A percentile compares a stretch with the other conserved stretches of the same genome.
Conservation (phyloP, 495 filamentous ascomycete genomes). For the Aspergillus cavernicola region DNA sequence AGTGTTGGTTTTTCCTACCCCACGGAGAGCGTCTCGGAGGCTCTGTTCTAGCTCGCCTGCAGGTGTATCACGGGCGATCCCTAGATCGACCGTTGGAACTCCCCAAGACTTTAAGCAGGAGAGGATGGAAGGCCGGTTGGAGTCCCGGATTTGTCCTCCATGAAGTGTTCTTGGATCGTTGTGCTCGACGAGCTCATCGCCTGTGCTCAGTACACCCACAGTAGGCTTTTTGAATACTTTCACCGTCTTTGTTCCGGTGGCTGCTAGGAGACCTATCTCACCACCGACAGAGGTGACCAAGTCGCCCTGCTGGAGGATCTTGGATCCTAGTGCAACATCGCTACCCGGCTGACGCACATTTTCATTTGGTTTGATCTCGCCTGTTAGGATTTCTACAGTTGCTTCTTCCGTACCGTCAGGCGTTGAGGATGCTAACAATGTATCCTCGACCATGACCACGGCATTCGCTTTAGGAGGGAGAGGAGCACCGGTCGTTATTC, state of each 20-base stretch:
- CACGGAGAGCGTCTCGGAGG: slow-evolving; percentile 67
- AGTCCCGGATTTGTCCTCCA: slow-evolving; percentile 86
- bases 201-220: slow-evolving; percentile 87
- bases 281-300: slow-evolving; percentile 79
- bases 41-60: slow-evolving; percentile 71
- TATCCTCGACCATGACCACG: slow-evolving; percentile 98
- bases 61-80: slow-evolving; percentile 75
- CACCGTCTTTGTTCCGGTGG: slow-evolving; percentile 74
- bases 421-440: slow-evolving; percentile 64
- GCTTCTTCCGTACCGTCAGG: slow-evolving; percentile 81
- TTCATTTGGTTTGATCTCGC: slow-evolving; percentile 69
- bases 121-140: slow-evolving; percentile 81
- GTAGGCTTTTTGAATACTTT: slow-evolving; percentile 70
- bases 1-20: slow-evolving; percentile 29
- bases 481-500: slow-evolving; percentile 93
- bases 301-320: slow-evolving; percentile 71
- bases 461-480: slow-evolving; percentile 83
- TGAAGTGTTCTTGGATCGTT: slow-evolving; percentile 58
- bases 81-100: slow-evolving; percentile 78
- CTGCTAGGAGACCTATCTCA: slow-evolving; percentile 84
- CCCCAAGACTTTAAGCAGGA: slow-evolving; percentile 72
- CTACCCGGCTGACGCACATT: slow-evolving; percentile 91
- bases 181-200: slow-evolving; percentile 87
- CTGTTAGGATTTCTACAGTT: slow-evolving; percentile 77
- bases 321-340: slow-evolving; percentile 66